Conservation (phyloP, 2,329 filamentous ascomycete species). For the Fusarium verrucosum region DNA sequence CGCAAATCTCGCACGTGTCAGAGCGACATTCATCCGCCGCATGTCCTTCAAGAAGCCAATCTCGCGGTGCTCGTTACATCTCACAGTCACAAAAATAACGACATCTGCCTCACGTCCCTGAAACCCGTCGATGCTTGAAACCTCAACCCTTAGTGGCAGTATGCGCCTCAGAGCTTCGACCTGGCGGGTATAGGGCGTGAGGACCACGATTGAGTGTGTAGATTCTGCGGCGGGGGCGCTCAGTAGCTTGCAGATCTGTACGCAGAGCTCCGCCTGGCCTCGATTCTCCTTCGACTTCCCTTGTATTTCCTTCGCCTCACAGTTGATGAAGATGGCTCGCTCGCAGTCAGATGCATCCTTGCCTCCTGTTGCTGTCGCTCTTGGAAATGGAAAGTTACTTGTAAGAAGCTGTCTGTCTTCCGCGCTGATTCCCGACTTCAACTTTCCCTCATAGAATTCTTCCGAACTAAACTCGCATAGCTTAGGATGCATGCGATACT, state of each 20-base stretch:
- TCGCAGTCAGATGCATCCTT: neutral
- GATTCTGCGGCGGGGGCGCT: neutral
- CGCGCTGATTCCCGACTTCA: conserved; percentile 48
- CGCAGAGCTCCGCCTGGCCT: conserved; percentile 51
- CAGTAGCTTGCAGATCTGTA: conserved; percentile 48
- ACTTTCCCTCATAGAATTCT: conserved; percentile 52
- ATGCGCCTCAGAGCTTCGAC: conserved; percentile 45
- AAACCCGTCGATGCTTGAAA: conserved; percentile 55
- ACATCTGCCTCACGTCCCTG: conserved; percentile 56
- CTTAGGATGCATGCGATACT: conserved; percentile 55
- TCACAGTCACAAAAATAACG: conserved; percentile 54
- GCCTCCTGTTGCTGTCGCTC: neutral
- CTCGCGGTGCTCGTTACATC: conserved; percentile 51
- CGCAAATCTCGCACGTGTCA: conserved; percentile 50
- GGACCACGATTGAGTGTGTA: conserved; percentile 49
- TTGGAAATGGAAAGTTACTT: conserved; percentile 22
- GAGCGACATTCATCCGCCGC: conserved; percentile 53
- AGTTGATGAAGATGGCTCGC: conserved; percentile 49
- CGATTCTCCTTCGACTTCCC: conserved; percentile 53
- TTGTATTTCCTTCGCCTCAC: conserved; percentile 48
- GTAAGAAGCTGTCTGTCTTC: conserved; percentile 34
- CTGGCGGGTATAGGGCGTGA: conserved; percentile 55
- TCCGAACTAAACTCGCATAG: conserved; percentile 53
- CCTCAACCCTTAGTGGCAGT: conserved; percentile 49
- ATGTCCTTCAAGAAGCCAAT: conserved; percentile 55